A percentile compares a stretch with the other conserved stretches of the same genome.
Conservation (phyloP, 176 grass and related monocot species). For the Elymus sibiricus region DNA sequence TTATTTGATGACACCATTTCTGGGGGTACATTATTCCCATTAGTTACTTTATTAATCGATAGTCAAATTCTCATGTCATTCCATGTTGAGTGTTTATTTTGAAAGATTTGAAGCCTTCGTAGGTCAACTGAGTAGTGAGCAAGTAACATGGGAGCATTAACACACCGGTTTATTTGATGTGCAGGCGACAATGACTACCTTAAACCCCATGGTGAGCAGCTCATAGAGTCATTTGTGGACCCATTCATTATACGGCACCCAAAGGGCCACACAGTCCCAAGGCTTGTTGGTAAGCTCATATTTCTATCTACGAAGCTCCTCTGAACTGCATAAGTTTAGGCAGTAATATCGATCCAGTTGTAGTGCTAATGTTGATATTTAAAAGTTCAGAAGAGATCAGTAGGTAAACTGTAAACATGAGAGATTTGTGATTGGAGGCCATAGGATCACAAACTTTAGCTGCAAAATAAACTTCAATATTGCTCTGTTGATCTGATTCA, state of each 20-base stretch:
- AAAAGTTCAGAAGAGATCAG: background rate
- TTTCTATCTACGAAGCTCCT: constrained; percentile 5
- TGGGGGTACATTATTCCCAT: background rate
- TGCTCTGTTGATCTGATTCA: background rate
- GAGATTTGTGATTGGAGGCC: background rate
- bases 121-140: background rate
- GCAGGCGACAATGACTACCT: constrained; percentile 83
- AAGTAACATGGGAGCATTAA: background rate
- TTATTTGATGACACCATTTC: background rate
- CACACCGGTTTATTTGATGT: background rate
- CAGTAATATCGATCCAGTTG: background rate
- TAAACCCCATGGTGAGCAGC: constrained; percentile 48
- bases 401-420: background rate
- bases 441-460: background rate
- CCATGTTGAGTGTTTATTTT: background rate
- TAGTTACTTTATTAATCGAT: background rate
- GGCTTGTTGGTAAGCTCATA: constrained; percentile 72
- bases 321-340: background rate
- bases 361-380: background rate
- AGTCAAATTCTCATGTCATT: constrained; percentile 4
- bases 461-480: background rate
- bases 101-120: background rate
- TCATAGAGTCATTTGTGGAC: constrained; percentile 66
- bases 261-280: constrained; percentile 96
- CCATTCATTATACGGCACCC: constrained; percentile 76